Base-by-base conservation (phyloP, 2,329 filamentous ascomycete genomes). In the Beauveria scarabaeidicola region DNA sequence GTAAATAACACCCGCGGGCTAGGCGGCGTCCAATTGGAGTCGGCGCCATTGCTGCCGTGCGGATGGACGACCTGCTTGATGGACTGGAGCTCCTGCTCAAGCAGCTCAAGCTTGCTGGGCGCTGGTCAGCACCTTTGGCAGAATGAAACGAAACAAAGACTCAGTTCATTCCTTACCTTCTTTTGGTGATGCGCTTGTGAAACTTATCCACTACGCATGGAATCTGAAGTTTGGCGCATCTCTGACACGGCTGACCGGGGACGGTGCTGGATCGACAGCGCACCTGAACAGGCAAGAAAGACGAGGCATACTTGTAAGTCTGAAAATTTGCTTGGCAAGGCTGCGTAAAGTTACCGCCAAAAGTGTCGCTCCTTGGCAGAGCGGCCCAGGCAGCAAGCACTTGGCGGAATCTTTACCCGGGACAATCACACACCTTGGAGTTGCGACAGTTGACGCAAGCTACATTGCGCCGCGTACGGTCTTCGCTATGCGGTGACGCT, bases 81-180 rank as follows among this genome's bases (percentile, higher is more conserved):
- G 66, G 71, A 78, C 63, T 74, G 76, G n/a, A 83, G 75, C 66
- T 82, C 80, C 61, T 79, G 77, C 54, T 78, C 80, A 5, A 83
- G 71, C 62, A 80, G 77, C 63, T 83, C 81, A 3, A 83, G 71
- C 66, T 83, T 83, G 64, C 81, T 82, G 51, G 47, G 44, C 17
- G 15, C 15, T 21, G 5, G 29, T 56, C 27, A 59, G 55, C 21
- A 44, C 5, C 3, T 19, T 32, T 13, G 4, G 5, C 8, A 48
- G 10, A 17, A 29, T 5, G 9, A 19, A 41, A 54, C 9, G 7
- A 29, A 48, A 36, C 11, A 15, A 38, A 13, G 3, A 10, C 27
- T 2, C 25, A 15, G 6, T 13, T 13, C 7, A 32, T 23, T 8
- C 60, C 58, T 32, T 65, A 77, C 76, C 76, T 78, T 69, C 75